Evolutionary conservation across 2,329 filamentous ascomycete genomes (phyloP).

Genomic region (Penicillium verrucosum): DNA sequence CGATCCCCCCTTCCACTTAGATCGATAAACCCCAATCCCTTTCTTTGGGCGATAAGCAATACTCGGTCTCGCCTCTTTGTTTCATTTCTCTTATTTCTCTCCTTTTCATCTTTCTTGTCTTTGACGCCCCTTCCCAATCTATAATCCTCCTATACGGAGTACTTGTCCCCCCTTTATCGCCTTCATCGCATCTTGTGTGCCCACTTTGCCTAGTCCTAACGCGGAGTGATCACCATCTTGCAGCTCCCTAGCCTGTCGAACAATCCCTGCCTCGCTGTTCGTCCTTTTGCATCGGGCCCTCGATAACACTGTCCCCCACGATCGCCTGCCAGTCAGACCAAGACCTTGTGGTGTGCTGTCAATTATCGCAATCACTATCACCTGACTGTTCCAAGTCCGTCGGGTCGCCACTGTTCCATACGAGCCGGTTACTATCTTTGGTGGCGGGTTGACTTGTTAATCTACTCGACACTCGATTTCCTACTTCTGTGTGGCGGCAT

Average conservation of each 20-base stretch:
- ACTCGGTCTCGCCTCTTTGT: conserved; percentile 3
- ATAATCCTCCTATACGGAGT: background rate
- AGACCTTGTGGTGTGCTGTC: conserved; percentile 18
- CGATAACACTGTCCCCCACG: conserved; percentile 4
- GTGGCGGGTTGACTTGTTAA: background rate
- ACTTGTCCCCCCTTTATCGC: background rate
- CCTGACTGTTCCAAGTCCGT: conserved; percentile 18
- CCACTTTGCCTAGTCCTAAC: conserved; percentile 6
- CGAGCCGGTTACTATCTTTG: background rate
- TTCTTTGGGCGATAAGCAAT: conserved; percentile 12
- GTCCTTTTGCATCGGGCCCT: conserved; percentile 6
- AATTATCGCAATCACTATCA: conserved; percentile 23
- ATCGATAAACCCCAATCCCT: conserved; percentile 26
- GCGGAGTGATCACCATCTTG: conserved; percentile 21
- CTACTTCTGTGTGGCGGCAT: background rate
- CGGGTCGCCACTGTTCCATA: conserved; percentile 20
- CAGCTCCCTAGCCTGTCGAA: conserved; percentile 20
- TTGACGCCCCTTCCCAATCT: background rate
- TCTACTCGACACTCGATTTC: background rate
- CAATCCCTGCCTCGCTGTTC: conserved; percentile 12
- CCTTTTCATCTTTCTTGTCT: conserved; percentile 1
- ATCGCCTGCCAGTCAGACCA: conserved; percentile 12
- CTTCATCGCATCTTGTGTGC: conserved; percentile 5
- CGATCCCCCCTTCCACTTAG: conserved; percentile 24
- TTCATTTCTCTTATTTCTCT: background rate